Evolutionary conservation across 257 asterid species (phyloP).

Genomic region (Ehretia macrophylla): DNA sequence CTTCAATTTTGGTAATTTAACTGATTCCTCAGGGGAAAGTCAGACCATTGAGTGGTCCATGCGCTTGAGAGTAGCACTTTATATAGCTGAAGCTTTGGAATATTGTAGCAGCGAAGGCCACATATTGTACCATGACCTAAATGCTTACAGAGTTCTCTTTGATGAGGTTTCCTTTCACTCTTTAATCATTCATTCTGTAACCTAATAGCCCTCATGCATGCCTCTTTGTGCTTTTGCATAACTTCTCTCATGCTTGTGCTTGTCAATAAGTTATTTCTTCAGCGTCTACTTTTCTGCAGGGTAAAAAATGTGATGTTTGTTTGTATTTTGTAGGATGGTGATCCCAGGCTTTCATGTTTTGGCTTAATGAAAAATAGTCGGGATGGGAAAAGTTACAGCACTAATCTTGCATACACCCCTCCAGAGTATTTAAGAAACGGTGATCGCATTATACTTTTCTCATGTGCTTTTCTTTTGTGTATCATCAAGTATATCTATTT

Average conservation of each 20-base stretch:
- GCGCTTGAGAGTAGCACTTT: constrained; percentile 75
- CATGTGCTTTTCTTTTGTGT: neutral
- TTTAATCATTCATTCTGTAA: neutral
- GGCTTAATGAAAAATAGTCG: constrained; percentile 73
- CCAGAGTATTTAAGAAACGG: constrained; percentile 73
- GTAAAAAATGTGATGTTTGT: constrained; percentile 9
- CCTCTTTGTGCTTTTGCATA: neutral
- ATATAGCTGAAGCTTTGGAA: constrained; percentile 56
- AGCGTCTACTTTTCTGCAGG: neutral
- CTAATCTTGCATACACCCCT: constrained; percentile 75
- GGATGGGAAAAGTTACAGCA: constrained; percentile 81
- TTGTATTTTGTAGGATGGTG: constrained; percentile 51
- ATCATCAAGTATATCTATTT: no score
- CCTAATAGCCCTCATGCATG: neutral
- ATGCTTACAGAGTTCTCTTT: constrained; percentile 65
- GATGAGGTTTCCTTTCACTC: constrained; percentile 42
- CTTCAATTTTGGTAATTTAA: neutral
- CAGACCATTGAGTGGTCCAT: constrained; percentile 78
- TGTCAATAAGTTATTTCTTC: neutral
- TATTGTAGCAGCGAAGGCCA: constrained; percentile 58
- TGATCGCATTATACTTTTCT: constrained; percentile 5
- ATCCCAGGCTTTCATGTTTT: constrained; percentile 77
- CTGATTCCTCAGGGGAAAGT: constrained; percentile 48
- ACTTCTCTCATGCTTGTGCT: neutral
- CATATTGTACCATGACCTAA: constrained; percentile 62